Conservation (phyloP, 192 early-diverging fungal genomes). For the Umbelopsis ramanniana region DNA sequence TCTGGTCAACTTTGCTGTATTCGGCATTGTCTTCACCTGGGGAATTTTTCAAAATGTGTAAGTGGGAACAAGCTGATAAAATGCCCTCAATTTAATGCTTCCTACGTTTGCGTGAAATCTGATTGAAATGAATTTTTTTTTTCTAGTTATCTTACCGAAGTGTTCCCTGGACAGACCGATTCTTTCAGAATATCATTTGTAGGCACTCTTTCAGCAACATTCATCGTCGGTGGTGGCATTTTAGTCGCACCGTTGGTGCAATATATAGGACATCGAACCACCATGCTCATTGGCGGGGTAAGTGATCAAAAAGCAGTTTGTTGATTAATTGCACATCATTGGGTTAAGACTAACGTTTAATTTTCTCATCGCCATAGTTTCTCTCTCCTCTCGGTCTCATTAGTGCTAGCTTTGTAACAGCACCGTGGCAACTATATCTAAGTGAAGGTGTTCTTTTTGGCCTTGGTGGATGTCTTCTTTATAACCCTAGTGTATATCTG, state of each 20-base stretch:
- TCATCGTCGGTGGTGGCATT: slow-evolving; percentile 26
- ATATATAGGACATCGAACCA: slow-evolving; percentile 29
- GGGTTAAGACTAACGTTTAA: background rate
- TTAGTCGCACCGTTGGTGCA: slow-evolving; percentile 39
- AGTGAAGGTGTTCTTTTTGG: slow-evolving; percentile 68
- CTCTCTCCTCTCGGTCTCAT: slow-evolving; percentile 56
- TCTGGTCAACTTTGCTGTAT: slow-evolving; percentile 38
- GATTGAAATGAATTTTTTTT: background rate
- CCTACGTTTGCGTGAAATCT: background rate
- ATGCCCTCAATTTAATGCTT: background rate
- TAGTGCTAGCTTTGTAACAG: slow-evolving; percentile 61
- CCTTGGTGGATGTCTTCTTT: slow-evolving; percentile 57
- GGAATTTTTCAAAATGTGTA: slow-evolving; percentile 39
- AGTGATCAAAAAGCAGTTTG: background rate
- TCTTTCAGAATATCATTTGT: slow-evolving; percentile 36
- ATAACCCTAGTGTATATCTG: slow-evolving; percentile 56
- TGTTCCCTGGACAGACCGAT: slow-evolving; percentile 28
- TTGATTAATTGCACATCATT: too few relatives aligned
- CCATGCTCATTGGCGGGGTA: slow-evolving; percentile 34
- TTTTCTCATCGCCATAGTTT: background rate
- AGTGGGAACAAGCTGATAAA: background rate
- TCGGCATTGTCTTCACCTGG: slow-evolving; percentile 33
- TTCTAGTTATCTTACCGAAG: slow-evolving; percentile 31
- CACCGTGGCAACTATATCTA: slow-evolving; percentile 70
- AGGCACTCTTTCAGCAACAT: slow-evolving; percentile 31